Evolutionary conservation across 2,329 filamentous ascomycete species (phyloP).

Genomic region (Ustilaginoidea virens): DNA sequence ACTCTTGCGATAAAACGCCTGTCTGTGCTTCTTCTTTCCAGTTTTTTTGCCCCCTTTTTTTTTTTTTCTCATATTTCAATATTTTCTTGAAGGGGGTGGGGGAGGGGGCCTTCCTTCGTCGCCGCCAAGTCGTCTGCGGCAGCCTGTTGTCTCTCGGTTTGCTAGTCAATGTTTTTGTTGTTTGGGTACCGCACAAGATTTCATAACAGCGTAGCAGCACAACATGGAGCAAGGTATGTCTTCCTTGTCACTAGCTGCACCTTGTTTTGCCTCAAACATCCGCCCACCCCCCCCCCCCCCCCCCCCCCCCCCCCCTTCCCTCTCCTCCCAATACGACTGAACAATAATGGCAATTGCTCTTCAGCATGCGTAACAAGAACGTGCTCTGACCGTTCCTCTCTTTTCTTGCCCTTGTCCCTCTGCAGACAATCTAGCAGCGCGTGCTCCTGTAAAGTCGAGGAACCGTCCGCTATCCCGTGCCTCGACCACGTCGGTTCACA

Average conservation of each 20-base stretch:
- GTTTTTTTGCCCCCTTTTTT: conserved; percentile 4
- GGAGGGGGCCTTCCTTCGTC: not conserved
- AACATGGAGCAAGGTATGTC: conserved; percentile 22
- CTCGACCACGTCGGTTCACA: conserved; percentile 42
- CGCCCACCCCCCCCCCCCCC: too few relatives aligned
- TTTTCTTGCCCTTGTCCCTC: too few relatives aligned
- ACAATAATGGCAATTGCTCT: conserved; percentile 2
- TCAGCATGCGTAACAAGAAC: conserved; percentile 1
- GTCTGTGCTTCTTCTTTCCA: conserved; percentile 2
- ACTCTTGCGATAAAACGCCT: conserved; percentile 5
- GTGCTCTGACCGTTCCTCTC: conserved; percentile 4
- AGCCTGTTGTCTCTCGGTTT: conserved; percentile 6
- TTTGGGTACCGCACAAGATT: conserved; percentile 15
- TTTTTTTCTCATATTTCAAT: too few relatives aligned
- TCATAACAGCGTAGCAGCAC: conserved; percentile 13
- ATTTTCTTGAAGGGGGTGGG: not conserved
- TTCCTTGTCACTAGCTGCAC: conserved; percentile 7
- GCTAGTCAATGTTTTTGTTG: conserved; percentile 26
- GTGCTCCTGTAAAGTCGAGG: conserved; percentile 23
- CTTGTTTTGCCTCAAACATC: conserved; percentile 1
- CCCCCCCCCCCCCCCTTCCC: too few relatives aligned
- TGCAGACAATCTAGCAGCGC: conserved; percentile 15
- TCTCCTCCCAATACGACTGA: conserved; percentile 5
- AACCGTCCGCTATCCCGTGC: conserved; percentile 38
- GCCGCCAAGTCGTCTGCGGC: conserved; percentile 4